Base-by-base conservation (phyloP, 208 protist species). In the Porcisia deanei region DNA sequence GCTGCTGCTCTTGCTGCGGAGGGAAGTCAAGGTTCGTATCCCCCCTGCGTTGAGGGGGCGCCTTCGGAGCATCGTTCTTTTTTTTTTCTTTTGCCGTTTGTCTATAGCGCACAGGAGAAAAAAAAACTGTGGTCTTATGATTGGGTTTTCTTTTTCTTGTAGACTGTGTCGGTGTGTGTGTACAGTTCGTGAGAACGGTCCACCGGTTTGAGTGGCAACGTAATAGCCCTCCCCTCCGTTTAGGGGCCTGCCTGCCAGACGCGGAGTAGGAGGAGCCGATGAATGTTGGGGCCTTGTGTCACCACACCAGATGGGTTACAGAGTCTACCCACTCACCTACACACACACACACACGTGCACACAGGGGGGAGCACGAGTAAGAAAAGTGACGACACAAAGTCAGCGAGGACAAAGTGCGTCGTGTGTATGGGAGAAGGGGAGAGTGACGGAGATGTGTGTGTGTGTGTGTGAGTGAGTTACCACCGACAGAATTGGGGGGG, bases 281-380 rank as follows among this genome's bases (percentile, higher is more conserved):
- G 30, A 30, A 30, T 30, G 30, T 30, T 30, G 30, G 30, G 30
- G 30, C 30, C 30, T 30, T 30, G 30, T 30, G 30, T 30, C 30
- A 30, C 30, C 30, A 30, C 30, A 30, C 30, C 30, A 30, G 30
- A 30, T 30, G 30, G 30, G 30, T 30, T 30, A 30, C 30, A 30
- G 30, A 30, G 30, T 0, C 30, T 0, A 12, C 47, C 47, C 8
- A 5, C 47, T 5, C 47, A 76, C 5, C 78, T 47, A 75, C 37
- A 73, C 65, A 81, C 49, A 68, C 34, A 63, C 41, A 74, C 45
- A n/a, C 20, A 58, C 47, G 10, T 16, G 30, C 52, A 12, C 69
- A 66, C 69, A 72, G 74, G 30, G 45, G 41, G 39, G 65, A 80
- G 57, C 73, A 83, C 63, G 7, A 54, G 79, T 57, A 63, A 57